Conservation (phyloP, 192 early-diverging fungal species). For the Irineochytrium annulatum region DNA sequence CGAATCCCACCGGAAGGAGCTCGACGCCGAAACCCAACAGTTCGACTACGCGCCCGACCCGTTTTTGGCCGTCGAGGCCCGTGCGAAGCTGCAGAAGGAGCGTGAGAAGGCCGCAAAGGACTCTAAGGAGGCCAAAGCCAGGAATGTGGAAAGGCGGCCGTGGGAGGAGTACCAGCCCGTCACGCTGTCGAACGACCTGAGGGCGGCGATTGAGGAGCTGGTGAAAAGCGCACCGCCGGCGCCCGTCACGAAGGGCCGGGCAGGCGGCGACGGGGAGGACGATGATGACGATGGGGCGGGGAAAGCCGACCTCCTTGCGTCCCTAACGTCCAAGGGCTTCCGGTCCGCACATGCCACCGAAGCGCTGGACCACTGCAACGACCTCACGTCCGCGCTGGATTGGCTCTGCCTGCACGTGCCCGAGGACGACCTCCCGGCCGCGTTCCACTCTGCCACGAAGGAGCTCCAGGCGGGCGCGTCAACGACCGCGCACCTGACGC, state of each 20-base stretch:
- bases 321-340: conserved; percentile 65
- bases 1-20: conserved; percentile 49
- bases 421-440: conserved; percentile 63
- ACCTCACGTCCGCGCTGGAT: conserved; percentile 56
- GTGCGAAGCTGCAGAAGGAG: conserved; percentile 38
- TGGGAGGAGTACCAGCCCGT: conserved; percentile 66
- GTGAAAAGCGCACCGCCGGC: conserved; percentile 38
- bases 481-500: conserved; percentile 46
- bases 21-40: conserved; percentile 20
- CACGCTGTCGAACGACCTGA: conserved; percentile 58
- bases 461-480: conserved; percentile 27
- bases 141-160: conserved; percentile 40
- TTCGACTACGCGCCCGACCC: conserved; percentile 76
- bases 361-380: conserved; percentile 55
- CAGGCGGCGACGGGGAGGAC: not conserved
- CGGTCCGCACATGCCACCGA: conserved; percentile 66
- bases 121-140: conserved; percentile 23
- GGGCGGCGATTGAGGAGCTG: conserved; percentile 60
- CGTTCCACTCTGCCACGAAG: not conserved
- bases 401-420: conserved; percentile 92
- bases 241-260: not conserved
- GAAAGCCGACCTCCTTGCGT: conserved; percentile 4
- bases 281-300: conserved; percentile 14
- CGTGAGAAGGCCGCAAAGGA: conserved; percentile 36
- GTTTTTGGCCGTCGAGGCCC: conserved; percentile 46